A percentile compares a stretch with the other conserved stretches of the same genome.
Evolutionary conservation across 805 yeast species (phyloP).

Genomic region (Starmera pachycereana): DNA sequence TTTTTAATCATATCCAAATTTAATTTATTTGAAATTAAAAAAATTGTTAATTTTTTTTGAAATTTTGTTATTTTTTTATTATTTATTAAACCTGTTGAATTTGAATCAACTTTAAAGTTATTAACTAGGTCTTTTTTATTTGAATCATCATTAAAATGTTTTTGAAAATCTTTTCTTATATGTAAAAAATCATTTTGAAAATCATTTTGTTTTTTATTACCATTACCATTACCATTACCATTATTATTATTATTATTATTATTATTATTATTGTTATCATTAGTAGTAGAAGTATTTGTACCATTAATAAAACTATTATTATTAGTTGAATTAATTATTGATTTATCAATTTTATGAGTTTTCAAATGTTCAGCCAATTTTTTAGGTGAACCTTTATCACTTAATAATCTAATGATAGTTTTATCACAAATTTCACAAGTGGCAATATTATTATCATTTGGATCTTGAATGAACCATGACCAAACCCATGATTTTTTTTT

Average conservation of each 20-base stretch:
- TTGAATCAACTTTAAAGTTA: no score
- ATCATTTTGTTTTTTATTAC: no score
- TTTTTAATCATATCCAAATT: slow-evolving; percentile 38
- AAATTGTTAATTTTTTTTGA: slow-evolving; percentile 40
- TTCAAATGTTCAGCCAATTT: slow-evolving; percentile 46
- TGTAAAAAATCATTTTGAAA: no score
- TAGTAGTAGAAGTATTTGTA: slow-evolving; percentile 22
- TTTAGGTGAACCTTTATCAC: slow-evolving; percentile 52
- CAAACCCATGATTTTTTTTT: slow-evolving; percentile 56
- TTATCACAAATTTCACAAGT: slow-evolving; percentile 46
- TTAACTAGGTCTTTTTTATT: no score
- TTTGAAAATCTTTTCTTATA: no score
- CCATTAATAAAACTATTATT: slow-evolving; percentile 30
- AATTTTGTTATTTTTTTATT: slow-evolving; percentile 22
- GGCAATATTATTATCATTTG: slow-evolving; percentile 35
- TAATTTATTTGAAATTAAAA: slow-evolving; percentile 41
- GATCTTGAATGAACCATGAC: slow-evolving; percentile 50
- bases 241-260: no score
- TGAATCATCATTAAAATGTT: no score
- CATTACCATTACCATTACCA: no score
- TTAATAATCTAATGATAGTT: slow-evolving; percentile 33
- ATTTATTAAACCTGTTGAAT: no score
- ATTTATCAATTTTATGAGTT: slow-evolving; percentile 38
- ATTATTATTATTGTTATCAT: no score
- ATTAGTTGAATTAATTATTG: slow-evolving; percentile 29